These are phyloP conservation scores for Calonectria honghensis DNA, from an alignment of 2,329 filamentous ascomycete genomes.

Conservation along the genomic window DNA sequence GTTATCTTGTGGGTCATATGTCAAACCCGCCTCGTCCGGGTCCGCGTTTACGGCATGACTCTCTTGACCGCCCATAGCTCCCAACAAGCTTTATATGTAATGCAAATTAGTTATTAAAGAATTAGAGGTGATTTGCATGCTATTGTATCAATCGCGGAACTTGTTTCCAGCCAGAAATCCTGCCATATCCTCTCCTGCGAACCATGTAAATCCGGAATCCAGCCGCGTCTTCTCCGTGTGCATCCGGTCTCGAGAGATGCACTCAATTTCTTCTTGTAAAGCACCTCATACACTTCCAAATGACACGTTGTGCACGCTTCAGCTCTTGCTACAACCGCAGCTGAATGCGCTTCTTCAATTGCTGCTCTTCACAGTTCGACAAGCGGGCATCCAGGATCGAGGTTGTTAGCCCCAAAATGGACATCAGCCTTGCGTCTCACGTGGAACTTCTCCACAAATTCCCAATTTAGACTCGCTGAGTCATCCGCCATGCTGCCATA, in stretches of 20 bases:
- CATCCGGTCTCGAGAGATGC: not conserved
- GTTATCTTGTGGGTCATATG: conserved; percentile 41
- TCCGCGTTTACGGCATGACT: conserved; percentile 34
- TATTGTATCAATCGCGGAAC: not conserved
- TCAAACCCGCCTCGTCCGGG: conserved; percentile 45
- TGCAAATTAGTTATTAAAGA: not conserved
- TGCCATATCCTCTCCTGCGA: conserved; percentile 44
- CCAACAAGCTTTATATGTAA: conserved; percentile 15
- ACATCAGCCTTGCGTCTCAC: conserved; percentile 57
- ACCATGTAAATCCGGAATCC: conserved; percentile 20
- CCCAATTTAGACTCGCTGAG: conserved; percentile 48
- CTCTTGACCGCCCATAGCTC: conserved; percentile 35
- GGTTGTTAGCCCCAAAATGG: conserved; percentile 49
- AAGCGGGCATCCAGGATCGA: conserved; percentile 35
- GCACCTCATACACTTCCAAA: not conserved
- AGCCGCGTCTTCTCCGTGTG: conserved; percentile 42
- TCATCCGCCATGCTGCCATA: conserved; percentile 45
- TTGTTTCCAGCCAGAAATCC: not conserved
- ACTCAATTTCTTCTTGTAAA: not conserved
- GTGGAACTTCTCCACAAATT: conserved; percentile 54
- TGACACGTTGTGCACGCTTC: not conserved
- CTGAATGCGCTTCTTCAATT: conserved; percentile 15
- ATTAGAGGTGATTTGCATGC: not conserved
- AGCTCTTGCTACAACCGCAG: not conserved
- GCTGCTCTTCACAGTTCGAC: not conserved